These are phyloP conservation scores for Mycena galericulata DNA, from an alignment of 768 basidiomycete species.

Conservation along the genomic window DNA sequence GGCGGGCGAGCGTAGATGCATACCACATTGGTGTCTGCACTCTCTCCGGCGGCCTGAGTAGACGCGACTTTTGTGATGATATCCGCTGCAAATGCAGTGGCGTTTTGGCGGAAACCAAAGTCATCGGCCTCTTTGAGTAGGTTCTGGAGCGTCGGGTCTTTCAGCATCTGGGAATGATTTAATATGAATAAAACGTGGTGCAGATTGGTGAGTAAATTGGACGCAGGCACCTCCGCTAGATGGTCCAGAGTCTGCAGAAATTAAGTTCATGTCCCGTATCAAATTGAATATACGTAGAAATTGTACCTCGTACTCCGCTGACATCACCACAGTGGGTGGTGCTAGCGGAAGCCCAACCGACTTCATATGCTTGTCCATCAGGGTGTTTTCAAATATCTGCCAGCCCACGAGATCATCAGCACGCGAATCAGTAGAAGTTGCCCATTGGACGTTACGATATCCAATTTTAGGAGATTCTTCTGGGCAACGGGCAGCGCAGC, in stretches of 20 bases:
- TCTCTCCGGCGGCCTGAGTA: background rate
- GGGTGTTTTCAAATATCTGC: conserved; percentile 24
- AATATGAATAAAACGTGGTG: background rate
- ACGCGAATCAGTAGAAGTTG: background rate
- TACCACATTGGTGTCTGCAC: conserved; percentile 12
- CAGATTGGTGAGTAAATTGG: background rate
- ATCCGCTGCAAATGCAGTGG: conserved; percentile 28
- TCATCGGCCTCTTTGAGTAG: conserved; percentile 24
- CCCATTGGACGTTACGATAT: conserved; percentile 10
- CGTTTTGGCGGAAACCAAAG: conserved; percentile 23
- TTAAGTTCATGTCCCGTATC: background rate
- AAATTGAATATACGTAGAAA: background rate
- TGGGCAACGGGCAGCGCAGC: conserved; percentile 26
- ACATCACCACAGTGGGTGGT: conserved; percentile 26
- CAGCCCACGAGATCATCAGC: background rate
- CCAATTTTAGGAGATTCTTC: conserved; percentile 28
- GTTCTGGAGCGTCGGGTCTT: conserved; percentile 22
- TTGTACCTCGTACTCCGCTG: conserved; percentile 26
- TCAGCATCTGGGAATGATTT: conserved; percentile 19
- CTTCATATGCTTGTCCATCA: conserved; percentile 20
- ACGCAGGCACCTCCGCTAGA: conserved; percentile 6
- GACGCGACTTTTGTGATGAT: conserved; percentile 7
- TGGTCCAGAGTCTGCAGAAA: conserved; percentile 25
- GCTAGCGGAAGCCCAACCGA: conserved; percentile 21
- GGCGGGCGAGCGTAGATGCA: conserved; percentile 18